Evolutionary conservation across 495 filamentous ascomycete species (phyloP), one percentile per base, ranked within the genome.

Genomic region (Acidomyces sp.): DNA sequence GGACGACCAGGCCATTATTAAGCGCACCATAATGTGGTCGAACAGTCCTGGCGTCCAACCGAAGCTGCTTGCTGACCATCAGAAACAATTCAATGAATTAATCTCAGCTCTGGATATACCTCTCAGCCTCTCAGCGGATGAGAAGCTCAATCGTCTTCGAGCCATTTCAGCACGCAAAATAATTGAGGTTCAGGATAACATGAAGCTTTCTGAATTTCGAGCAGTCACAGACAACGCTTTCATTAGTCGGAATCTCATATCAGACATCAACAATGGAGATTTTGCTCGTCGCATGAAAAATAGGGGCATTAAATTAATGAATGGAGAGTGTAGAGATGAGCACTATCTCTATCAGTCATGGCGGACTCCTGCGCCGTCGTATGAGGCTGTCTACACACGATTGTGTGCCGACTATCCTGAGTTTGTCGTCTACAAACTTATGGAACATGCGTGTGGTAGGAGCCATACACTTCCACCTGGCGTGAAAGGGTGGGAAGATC

Each of bases 41-140:
- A 75, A 75, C 48, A 65, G 67, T 2, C 69, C 71, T 12, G 69
- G 69, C 15, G 58, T 70, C 0, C 71, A 73, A 34, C 72, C 72
- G 0, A 70, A 70, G 50, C 34, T 52, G 0, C 53, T 64, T 5
- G 42, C 53, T 10, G 65, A 62, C 54, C 65, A 68, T 0, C 71
- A 75, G 48, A 45, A 42, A 21, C 71, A 76, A 55, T 73, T 78
- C 54, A 60, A 73, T 45, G 61, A 72, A 39, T 62, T 77, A 15
- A 63, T 75, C 32, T 24, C 46, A 4, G 55, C 56, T 12, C 59
- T 75, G 2, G 12, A 56, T 7, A 73, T 77, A 47, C 63, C 71
- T 0, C 32, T 47, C 9, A 40, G 43, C 18, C 55, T 72, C 12
- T 40, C 67, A 0, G 16, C 54, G 2, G 23, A 48, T 6, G 63